Percentiles rank a stretch among this genome's conserved stretches.
Conservation (phyloP, 2,329 filamentous ascomycete genomes). For the Fusarium lateritium region DNA sequence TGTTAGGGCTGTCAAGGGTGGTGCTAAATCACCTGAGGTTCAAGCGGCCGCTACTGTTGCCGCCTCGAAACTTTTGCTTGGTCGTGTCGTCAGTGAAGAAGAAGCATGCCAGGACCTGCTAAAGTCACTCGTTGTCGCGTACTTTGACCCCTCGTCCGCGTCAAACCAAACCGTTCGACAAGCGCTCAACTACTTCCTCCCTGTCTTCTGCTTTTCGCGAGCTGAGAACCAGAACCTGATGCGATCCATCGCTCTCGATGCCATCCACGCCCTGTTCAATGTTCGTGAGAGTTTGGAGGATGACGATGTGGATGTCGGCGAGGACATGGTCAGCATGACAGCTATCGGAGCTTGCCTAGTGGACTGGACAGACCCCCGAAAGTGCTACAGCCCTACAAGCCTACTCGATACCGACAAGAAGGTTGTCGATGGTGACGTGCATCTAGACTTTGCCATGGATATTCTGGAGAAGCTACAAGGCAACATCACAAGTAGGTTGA, state of each 20-base stretch:
- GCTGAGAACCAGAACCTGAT: slow-evolving; percentile 87
- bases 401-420: slow-evolving; percentile 72
- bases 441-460: slow-evolving; percentile 82
- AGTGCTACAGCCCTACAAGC: slow-evolving; percentile 71
- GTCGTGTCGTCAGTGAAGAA: slow-evolving; percentile 80
- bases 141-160: slow-evolving; percentile 88
- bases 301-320: slow-evolving; percentile 80
- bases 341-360: slow-evolving; percentile 86
- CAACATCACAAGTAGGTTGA: slow-evolving; percentile 74
- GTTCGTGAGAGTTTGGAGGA: slow-evolving; percentile 81
- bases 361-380: slow-evolving; percentile 96
- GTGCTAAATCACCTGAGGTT: slow-evolving; percentile 78
- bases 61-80: slow-evolving; percentile 88
- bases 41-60: slow-evolving; percentile 86
- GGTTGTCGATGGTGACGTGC: slow-evolving; percentile 81
- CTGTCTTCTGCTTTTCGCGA: slow-evolving; percentile 92
- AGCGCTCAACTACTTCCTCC: slow-evolving; percentile 92
- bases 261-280: slow-evolving; percentile 81
- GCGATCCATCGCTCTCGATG: slow-evolving; percentile 79
- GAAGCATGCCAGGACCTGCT: slow-evolving; percentile 81
- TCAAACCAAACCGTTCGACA: slow-evolving; percentile 88
- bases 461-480: slow-evolving; percentile 82
- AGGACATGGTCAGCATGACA: slow-evolving; percentile 83
- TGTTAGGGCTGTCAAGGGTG: slow-evolving; percentile 82
- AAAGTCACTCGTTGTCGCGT: slow-evolving; percentile 85